Evolutionary conservation across 768 basidiomycete species (phyloP), one percentile per base, ranked within the genome.

Genomic region (Auricularia auricula-judae): DNA sequence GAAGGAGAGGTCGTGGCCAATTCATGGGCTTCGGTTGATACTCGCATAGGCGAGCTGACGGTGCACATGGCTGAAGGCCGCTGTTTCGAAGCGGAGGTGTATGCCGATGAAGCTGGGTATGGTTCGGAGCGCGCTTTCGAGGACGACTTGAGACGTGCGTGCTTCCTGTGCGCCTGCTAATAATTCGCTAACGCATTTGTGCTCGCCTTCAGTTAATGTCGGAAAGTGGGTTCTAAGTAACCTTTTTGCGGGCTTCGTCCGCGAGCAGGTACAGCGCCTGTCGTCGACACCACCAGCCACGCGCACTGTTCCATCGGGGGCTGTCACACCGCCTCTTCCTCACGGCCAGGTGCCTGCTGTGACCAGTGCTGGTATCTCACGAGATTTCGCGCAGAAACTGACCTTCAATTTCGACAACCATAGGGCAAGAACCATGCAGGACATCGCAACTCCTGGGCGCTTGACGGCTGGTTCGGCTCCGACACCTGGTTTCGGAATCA

Each of bases 51-150:
- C 5, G 83, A 92, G 29, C 78, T 99, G 66, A 87, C 89, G 2
- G 84, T 98, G 3, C 92, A 97, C 74, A 69, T 99, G 56, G 89
- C 84, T 58, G 93, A 97, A 68, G 81, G 69, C 1, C 59, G 84
- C 59, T 92, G 87, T 65, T 98, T 98, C 72, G 95, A 98, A 64
- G 90, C 91, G 4, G 97, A 99, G 75, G 86, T 96, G 2, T 98
- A 95, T 72, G 89, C 91, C 12, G 95, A 98, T 71, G 94, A 98
- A 72, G 84, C 89, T 47, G 92, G 91, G 21, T 86, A 86, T 70
- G 77, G 76, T 0, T 74, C 78, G 34, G 83, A 87, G 63, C 81
- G 81, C 4, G 77, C 81, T 8, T 85, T 86, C 67, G 84, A 78
- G 58, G 92, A 94, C 63, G 96, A 98, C 70, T 79, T 85, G 16